Evolutionary conservation across 352 stramenopile genomes (phyloP), one percentile per base, ranked within the genome.

Genomic region (Bremia lactucae): DNA sequence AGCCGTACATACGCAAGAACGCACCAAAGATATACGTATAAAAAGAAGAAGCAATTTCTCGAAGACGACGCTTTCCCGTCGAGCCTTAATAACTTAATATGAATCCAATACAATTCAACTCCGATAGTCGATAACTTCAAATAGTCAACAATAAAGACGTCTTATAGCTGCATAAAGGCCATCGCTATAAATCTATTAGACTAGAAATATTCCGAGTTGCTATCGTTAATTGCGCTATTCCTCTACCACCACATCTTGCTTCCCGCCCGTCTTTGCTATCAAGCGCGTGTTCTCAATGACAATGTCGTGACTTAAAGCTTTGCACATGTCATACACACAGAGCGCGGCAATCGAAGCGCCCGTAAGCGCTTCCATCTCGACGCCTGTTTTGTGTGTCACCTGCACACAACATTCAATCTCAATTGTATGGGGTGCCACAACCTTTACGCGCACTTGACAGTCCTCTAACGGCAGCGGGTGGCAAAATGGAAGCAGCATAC

Each of bases 291-390:
- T 68, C 42, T 88, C 69, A 45, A 98, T 97, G 18, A 95, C 65
- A 20, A 98, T 95, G 21, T 96, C 71, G 61, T 98, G 91, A 51
- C 86, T 97, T 29, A 98, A 55, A 14, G 91, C 95, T 65, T 98
- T 98, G 59, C 91, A 94, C 95, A 99, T 99, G 72, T 98, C 95
- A 67, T 98, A 98, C 19, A 99, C 90, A 26, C 84, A 97, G 1
- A 99, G 68, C 33, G 95, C 94, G 3, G 96, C 95, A 14, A 97
- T 64, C 9, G 75, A 94, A 18, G 85, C 91, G 20, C 94, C 95
- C 13, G 83, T 97, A 23, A 99, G 71, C 28, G 95, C 94, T 59
- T 97, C 85, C 87, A 97, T 97, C 65, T 97, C 90, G 6, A 97
- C 89, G 34, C 92, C 92, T 0, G 93, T 98, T 57, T 94, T 94